These are phyloP conservation scores for Mucor mucedo DNA, from an alignment of 371 early-diverging fungal genomes.

Conservation along the genomic window DNA sequence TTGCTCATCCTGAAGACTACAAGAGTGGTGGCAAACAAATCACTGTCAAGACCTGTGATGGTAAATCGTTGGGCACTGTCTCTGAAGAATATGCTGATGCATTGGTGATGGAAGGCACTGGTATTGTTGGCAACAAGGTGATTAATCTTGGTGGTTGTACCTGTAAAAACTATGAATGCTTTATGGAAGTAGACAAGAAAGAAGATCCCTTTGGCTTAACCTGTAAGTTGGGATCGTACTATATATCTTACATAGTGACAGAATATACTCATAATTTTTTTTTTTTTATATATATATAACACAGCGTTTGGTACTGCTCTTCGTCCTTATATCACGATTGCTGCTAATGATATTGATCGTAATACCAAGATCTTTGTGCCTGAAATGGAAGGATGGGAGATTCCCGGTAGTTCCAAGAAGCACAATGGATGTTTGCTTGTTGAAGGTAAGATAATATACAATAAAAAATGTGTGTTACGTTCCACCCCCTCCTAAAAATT, in stretches of 20 bases:
- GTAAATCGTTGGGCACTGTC: slow-evolving; percentile 48
- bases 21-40: slow-evolving; percentile 33
- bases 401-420: slow-evolving; percentile 47
- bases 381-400: slow-evolving; percentile 45
- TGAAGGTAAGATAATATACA: slow-evolving; percentile 31
- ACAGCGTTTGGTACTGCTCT: slow-evolving; percentile 48
- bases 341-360: slow-evolving; percentile 50
- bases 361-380: slow-evolving; percentile 59
- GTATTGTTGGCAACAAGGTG: slow-evolving; percentile 46
- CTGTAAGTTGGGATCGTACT: slow-evolving; percentile 21
- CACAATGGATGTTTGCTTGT: slow-evolving; percentile 60
- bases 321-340: slow-evolving; percentile 52
- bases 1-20: slow-evolving; percentile 47
- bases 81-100: slow-evolving; percentile 51
- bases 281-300: background rate
- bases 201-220: slow-evolving; percentile 55
- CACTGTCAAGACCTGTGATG: slow-evolving; percentile 48
- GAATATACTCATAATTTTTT: background rate
- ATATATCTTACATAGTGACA: background rate
- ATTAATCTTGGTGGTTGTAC: slow-evolving; percentile 56
- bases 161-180: slow-evolving; percentile 53
- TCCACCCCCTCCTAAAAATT: too few species aligned
- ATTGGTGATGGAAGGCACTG: slow-evolving; percentile 58
- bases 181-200: slow-evolving; percentile 46
- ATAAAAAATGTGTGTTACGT: too few species aligned